A percentile compares a stretch with the other conserved stretches of the same genome.
Conservation (phyloP, 176 grass and related monocot species). For the Cymbopogon citratus region DNA sequence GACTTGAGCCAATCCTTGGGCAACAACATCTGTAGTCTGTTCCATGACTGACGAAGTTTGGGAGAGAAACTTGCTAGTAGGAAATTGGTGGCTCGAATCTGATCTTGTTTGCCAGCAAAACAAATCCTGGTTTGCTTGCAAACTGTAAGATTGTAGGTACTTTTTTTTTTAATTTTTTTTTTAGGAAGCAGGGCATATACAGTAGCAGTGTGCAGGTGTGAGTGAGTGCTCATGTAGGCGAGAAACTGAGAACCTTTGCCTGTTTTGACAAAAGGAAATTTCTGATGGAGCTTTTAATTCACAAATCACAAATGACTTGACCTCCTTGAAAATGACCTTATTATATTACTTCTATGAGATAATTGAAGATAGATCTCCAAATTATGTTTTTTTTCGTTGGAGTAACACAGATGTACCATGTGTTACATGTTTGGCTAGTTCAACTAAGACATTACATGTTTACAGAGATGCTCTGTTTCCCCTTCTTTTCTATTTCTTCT, state of each 20-base stretch:
- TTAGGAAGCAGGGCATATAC: not conserved
- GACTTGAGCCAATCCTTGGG: not conserved
- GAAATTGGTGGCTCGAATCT: not conserved
- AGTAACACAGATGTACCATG: not conserved
- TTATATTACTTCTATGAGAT: not conserved
- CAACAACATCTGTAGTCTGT: not conserved
- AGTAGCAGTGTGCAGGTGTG: not conserved
- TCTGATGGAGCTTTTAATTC: not conserved
- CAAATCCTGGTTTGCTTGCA: not conserved
- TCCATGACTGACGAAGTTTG: not conserved
- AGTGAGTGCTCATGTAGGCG: not conserved
- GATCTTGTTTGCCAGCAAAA: not conserved
- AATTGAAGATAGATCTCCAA: not conserved
- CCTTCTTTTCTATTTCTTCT: not conserved
- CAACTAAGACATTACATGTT: not conserved
- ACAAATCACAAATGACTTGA: not conserved
- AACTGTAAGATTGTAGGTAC: not conserved
- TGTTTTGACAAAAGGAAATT: not conserved
- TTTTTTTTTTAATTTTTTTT: not conserved
- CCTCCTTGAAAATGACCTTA: not conserved
- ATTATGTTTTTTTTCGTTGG: not conserved
- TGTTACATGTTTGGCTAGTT: not conserved
- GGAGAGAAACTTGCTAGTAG: not conserved
- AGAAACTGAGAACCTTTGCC: not conserved
- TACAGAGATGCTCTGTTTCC: not conserved